Evolutionary conservation across 345 rosid genomes (phyloP).

Genomic region (Salix suchowensis): DNA sequence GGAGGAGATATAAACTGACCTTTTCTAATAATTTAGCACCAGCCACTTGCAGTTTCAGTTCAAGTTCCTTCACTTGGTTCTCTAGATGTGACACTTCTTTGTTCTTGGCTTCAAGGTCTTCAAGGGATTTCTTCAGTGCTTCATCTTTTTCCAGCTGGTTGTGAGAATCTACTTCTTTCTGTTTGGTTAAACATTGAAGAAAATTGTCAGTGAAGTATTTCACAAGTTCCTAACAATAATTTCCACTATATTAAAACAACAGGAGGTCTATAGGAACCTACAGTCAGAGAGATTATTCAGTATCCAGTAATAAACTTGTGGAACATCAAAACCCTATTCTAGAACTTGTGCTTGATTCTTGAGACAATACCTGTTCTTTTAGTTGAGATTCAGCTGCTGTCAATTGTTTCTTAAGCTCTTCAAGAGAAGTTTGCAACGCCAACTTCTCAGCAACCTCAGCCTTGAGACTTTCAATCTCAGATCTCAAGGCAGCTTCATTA

Average conservation of each 20-base stretch:
- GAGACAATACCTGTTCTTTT: conserved; percentile 48
- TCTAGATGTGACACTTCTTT: conserved; percentile 47
- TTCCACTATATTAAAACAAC: not conserved
- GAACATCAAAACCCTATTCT: not conserved
- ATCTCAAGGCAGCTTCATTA: conserved; percentile 36
- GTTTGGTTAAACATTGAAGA: conserved; percentile 17
- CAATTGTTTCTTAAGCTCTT: conserved; percentile 60
- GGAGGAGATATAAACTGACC: conserved; percentile 38
- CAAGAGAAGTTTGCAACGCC: conserved; percentile 44
- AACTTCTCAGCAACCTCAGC: conserved; percentile 43
- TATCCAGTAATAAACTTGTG: not conserved
- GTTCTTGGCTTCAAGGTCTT: conserved; percentile 62
- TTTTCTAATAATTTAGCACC: conserved; percentile 49
- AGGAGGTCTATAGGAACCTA: conserved; percentile 33
- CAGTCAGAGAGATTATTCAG: not conserved
- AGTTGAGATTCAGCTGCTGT: conserved; percentile 32
- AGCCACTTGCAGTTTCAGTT: conserved; percentile 57
- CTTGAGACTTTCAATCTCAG: conserved; percentile 48
- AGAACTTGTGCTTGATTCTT: not conserved
- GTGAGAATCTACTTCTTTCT: conserved; percentile 48
- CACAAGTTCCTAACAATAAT: not conserved
- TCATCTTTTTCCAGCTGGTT: conserved; percentile 53
- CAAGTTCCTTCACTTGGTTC: conserved; percentile 56
- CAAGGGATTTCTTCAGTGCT: conserved; percentile 52
- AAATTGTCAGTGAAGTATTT: not conserved